Evolutionary conservation across 176 grass and related monocot species (phyloP), one percentile per base, ranked within the genome.

Genomic region (Rhynchospora pubera): DNA sequence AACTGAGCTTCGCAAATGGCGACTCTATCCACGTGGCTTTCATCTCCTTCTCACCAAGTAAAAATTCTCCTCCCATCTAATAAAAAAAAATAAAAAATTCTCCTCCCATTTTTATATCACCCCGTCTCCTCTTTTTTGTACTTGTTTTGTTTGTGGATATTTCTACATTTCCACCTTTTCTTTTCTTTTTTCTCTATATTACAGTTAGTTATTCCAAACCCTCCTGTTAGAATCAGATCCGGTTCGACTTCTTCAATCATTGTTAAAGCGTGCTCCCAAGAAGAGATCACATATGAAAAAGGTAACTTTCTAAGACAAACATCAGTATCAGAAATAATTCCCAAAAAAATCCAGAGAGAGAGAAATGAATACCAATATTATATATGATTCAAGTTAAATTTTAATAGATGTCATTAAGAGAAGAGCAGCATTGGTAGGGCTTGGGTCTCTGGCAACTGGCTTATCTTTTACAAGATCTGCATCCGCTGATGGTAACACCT

Each of bases 401-500:
- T 58, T 76, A 84, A 47, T 67, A 98, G 95, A 85, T 72, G 62
- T 87, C 24, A 89, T 83, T 1, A 91, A 84, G 22, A 92, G 95
- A 79, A 89, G 84, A 78, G 83, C 84, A 64, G 85, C 89, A 52
- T 52, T 94, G 79, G 83, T 94, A 74, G 92, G 83, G 59, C 76
- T 91, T 83, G 90, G 92, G 75, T 88, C 62, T 5, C 83, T 94
- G 63, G 79, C 86, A 70, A 81, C 88, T 82, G 23, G 82, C 57
- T 70, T 94, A 75, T 77, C 84, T 12, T 68, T 67, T 34, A 47
- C 81, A 78, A 85, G 63, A 44, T 85, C 76, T 77, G 85, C 92
- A 65, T 82, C 50, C 59, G 95, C 95, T 77, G 90, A 94, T 94
- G 92, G 95, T 94, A 87, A 79, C 62, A 11, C 4, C 4, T 83